Percentiles rank a stretch among this genome's conserved stretches.
These are phyloP conservation scores for Chlamydomonas sphaeroides DNA, from an alignment of 139 green algal genomes.

Conservation along the genomic window DNA sequence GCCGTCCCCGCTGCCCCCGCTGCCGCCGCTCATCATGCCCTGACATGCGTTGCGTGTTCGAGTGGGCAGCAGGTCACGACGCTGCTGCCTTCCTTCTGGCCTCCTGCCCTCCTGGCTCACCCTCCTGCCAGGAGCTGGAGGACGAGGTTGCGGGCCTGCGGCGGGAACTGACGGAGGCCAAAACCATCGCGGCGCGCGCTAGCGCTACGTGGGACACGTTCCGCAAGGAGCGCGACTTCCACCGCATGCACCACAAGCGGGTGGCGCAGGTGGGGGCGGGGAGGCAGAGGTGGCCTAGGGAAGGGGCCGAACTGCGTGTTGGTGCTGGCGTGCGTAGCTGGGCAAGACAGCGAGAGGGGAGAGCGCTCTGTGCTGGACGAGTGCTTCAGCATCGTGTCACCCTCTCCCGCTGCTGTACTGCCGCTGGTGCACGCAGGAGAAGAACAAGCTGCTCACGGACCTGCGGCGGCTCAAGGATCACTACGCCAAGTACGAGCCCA, in stretches of 20 bases:
- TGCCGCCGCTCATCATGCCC: too few species aligned
- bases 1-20: too few species aligned
- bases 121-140: conserved; percentile 74
- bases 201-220: conserved; percentile 74
- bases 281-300: background rate
- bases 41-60: too few species aligned
- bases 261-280: conserved; percentile 73
- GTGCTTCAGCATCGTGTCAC: background rate
- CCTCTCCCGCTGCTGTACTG: background rate
- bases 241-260: conserved; percentile 92
- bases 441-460: conserved; percentile 87
- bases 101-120: too few species aligned
- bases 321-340: too few species aligned
- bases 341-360: too few species aligned
- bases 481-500: conserved; percentile 88
- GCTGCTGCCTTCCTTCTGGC: too few species aligned
- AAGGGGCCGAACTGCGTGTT: background rate
- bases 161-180: conserved; percentile 56
- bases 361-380: too few species aligned
- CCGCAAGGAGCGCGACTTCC: conserved; percentile 89
- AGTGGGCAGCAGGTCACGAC: too few species aligned
- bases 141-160: conserved; percentile 62
- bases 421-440: conserved; percentile 78
- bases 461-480: conserved; percentile 84
- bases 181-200: conserved; percentile 52